Base-by-base conservation (phyloP, 2,329 filamentous ascomycete genomes). In the Cladophialophora exuberans region DNA sequence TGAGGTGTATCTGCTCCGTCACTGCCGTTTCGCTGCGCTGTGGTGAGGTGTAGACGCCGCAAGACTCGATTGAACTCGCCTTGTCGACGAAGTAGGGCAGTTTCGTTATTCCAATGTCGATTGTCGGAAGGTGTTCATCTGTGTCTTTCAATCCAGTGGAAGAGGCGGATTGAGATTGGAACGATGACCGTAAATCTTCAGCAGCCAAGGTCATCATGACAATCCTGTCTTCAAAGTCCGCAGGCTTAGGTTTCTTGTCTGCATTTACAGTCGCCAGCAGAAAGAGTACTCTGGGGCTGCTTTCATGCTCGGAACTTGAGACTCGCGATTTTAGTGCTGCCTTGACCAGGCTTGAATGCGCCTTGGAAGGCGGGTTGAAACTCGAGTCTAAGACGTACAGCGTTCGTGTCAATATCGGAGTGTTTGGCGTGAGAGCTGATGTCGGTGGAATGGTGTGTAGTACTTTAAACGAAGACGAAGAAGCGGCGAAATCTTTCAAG, bases 351-450 rank as follows among this genome's bases (percentile, higher is more conserved):
- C 73, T 72, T 15, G 80, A 71, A 64, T 87, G 83, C 7, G 83
- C 84, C 48, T 75, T 72, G 2, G 82, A 83, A 1, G 84, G 84
- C 9, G 84, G 84, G 59, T 87, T 87, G 77, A 85, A 86, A 20
- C 82, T 85, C 0, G 83, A 85, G 66, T 86, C 84, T 41, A 86
- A 75, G 52, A 87, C 82, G 69, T 83, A 84, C 48, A 87, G 77
- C 6, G 58, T 58, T 10, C 48, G 42, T 23, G 56, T 56, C 4
- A 45, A 15, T 10, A 43, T 43, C 15, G 48, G 48, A 17, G 23
- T 47, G 15, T 48, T 41, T 3, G 52, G 35, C 17, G 44, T 52
- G 9, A 52, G 58, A 3, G 52, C 33, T 4, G 42, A 39, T 30
- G 58, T 31, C 4, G 42, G 15, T n/a, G 52, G 57, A 17, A 58